phyloP scores from a whole-genome alignment of 192 early-diverging fungal species.

The Ambispora gerdemannii region DNA sequence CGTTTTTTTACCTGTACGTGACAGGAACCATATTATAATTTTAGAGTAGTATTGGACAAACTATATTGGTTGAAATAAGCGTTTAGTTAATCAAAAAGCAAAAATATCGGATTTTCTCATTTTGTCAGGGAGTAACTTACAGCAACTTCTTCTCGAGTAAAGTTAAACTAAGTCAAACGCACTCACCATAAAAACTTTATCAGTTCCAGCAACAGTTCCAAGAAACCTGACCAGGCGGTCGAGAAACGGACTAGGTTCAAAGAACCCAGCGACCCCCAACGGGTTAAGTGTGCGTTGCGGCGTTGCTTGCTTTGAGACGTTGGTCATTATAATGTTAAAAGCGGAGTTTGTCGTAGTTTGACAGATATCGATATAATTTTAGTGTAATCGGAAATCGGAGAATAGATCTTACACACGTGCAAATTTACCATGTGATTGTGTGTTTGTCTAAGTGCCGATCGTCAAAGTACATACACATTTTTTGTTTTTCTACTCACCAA shows the following conservation, averaged over 20 bases:
- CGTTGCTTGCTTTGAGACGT: background rate
- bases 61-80: conserved; percentile 42
- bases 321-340: no score
- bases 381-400: no score
- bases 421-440: no score
- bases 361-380: no score
- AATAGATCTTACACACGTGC: no score
- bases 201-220: conserved; percentile 57
- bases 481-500: no score
- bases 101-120: background rate
- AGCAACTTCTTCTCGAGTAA: background rate
- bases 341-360: no score
- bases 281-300: background rate
- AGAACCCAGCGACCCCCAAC: conserved; percentile 50
- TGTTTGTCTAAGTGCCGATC: no score
- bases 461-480: no score
- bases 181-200: conserved; percentile 67
- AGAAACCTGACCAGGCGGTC: conserved; percentile 65
- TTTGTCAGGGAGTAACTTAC: conserved; percentile 22
- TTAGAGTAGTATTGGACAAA: conserved; percentile 90
- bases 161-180: background rate
- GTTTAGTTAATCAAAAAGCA: background rate
- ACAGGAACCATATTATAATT: conserved; percentile 77
- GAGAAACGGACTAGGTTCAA: conserved; percentile 60
- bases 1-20: conserved; percentile 53